Base-by-base conservation (phyloP, 2,329 filamentous ascomycete species). In the Chaetomiaceae sp. region DNA sequence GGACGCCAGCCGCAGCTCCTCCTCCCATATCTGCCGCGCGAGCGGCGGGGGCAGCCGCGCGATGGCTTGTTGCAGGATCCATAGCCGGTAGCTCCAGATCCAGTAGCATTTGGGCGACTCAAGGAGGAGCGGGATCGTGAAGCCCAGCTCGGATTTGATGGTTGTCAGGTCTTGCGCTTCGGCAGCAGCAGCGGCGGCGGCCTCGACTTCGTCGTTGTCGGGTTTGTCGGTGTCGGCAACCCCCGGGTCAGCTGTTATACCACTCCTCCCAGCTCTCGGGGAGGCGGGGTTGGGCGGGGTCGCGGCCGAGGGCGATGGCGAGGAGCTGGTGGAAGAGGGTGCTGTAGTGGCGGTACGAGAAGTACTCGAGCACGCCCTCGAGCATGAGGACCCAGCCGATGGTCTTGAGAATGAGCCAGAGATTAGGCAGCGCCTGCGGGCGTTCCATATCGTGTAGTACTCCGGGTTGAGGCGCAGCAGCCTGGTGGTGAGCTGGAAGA, bases 41-140 rank as follows among this genome's bases (percentile, higher is more conserved):
- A 72, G 64, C 0, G 72, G 51, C 1, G 69, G 55, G 2, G 82
- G 77, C 9, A 96, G 73, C 16, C 83, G 74, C 12, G 75, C 66
- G 41, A 86, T 87, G 30, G 84, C 83, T 66, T 89, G 81, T 48
- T 85, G 74, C 13, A 99, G 74, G 3, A 92, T 73, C 91, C 93
- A 99, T 40, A 86, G 71, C 23, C 93, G 85, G 69, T 96, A 92
- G 61, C 96, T 95, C 93, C 93, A 99, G 63, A 99, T 92, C 92
- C 93, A 97, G 73, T 99, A 99, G 75, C 93, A 97, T 68, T 99
- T 99, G 6, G 93, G 93, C 58, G 83, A 92, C 58, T 89, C 82
- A 57, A 88, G 78, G 44, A 99, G 79, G 17, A 99, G 77, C 0
- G 89, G 88, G 35, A 96, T 81, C 30, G 92, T 84, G 64, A 96